A percentile compares a stretch with the other conserved stretches of the same genome.
These are phyloP conservation scores for Leersia perrieri DNA, from an alignment of 176 grass and related monocot species.

Conservation along the genomic window DNA sequence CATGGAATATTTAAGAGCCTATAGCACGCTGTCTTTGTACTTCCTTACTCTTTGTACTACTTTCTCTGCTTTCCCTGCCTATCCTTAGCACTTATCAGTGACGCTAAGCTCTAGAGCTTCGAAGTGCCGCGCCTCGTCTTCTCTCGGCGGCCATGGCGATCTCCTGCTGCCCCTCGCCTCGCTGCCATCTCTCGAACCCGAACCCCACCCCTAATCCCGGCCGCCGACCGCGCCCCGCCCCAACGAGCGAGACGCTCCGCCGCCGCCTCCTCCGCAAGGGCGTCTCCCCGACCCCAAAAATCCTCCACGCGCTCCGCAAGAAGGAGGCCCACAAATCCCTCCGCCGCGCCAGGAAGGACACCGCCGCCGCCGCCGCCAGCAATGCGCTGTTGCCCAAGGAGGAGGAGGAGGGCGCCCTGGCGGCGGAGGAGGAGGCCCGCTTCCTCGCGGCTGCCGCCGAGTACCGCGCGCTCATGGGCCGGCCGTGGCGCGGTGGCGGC, in stretches of 20 bases:
- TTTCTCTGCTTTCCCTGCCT: neutral
- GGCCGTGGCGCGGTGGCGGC: conserved; percentile 56
- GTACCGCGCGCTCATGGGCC: conserved; percentile 59
- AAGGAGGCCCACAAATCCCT: conserved; percentile 80
- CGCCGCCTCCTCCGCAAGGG: conserved; percentile 67
- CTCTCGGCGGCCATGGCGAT: conserved; percentile 33
- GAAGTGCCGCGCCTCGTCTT: neutral
- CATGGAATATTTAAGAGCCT: too few relatives aligned
- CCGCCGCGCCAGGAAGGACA: conserved; percentile 63
- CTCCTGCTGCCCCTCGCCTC: conserved; percentile 23
- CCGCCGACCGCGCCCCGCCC: conserved; percentile 24
- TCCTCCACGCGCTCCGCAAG: conserved; percentile 80
- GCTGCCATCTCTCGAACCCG: conserved; percentile 29
- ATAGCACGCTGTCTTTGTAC: too few relatives aligned
- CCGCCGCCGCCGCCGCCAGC: conserved; percentile 9
- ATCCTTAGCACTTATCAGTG: neutral
- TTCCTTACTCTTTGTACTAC: too few relatives aligned
- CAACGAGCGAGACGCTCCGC: conserved; percentile 52
- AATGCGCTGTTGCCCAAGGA: neutral
- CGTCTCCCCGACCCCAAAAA: conserved; percentile 72
- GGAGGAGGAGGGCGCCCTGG: conserved; percentile 17
- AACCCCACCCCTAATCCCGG: neutral
- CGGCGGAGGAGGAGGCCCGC: conserved; percentile 45
- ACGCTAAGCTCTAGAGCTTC: neutral
- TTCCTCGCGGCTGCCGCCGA: conserved; percentile 61